Conservation (phyloP, 129 eudicot species). For the Gnaphalium uliginosum region DNA sequence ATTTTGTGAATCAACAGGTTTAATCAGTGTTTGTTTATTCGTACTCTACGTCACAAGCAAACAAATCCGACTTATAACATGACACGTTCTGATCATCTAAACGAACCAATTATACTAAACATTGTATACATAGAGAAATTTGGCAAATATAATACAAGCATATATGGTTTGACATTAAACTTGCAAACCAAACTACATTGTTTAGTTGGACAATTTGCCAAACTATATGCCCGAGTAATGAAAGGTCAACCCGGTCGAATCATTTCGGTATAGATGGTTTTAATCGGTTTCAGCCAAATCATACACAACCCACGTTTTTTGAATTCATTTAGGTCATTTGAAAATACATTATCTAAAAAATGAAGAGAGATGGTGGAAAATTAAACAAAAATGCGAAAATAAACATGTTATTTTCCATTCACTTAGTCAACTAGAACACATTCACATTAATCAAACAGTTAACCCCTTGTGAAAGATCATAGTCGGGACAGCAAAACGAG, state of each 20-base stretch:
- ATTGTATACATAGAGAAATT: too few relatives aligned
- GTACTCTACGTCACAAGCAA: too few relatives aligned
- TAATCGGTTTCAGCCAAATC: not conserved
- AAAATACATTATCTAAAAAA: not conserved
- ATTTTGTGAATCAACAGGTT: too few relatives aligned
- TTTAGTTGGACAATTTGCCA: not conserved
- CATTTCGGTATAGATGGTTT: not conserved
- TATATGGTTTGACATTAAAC: not conserved
- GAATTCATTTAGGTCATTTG: not conserved
- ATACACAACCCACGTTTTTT: not conserved
- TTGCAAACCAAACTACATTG: not conserved
- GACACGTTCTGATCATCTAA: not conserved
- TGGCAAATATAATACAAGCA: not conserved
- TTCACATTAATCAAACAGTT: constrained; percentile 28
- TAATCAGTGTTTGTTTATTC: too few relatives aligned
- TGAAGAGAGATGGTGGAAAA: not conserved
- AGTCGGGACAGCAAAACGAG: constrained; percentile 72
- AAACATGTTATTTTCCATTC: constrained; percentile 21
- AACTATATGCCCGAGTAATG: not conserved
- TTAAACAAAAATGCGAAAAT: not conserved
- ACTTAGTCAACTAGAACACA: constrained; percentile 6
- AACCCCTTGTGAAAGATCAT: constrained; percentile 17
- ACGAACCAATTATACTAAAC: too few relatives aligned
- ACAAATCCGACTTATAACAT: not conserved
- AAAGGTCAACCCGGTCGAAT: not conserved